Evolutionary conservation across 23 red algal genomes (phyloP), one percentile per base, ranked within the genome.

Genomic region (Cyanidioschyzon merolae): DNA sequence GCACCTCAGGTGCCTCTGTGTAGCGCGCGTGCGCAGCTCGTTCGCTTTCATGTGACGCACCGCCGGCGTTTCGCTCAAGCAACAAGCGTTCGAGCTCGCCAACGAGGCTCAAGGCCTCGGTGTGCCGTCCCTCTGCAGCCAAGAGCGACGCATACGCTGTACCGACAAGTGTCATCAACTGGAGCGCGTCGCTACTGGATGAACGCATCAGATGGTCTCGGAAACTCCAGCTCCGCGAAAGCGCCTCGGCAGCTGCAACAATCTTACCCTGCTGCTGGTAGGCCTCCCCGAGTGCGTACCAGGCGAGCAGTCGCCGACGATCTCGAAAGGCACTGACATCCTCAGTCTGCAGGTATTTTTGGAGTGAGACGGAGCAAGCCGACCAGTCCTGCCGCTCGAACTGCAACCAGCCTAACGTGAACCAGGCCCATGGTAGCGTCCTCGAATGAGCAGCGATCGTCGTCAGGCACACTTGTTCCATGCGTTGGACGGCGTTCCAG

Each of bases 211-310:
- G 50, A 12, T 57, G 50, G 50, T 24, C 15, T 24, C 50, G 24
- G 24, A 57, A 71, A 7, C 7, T 3, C 63, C 63, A 71, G 63
- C 63, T 71, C 29, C 32, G 21, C 16, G 21, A 7, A 25, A 71
- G 32, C 63, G 63, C 63, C 63, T 35, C 12, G 21, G 3, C 63
- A 71, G n/a, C 63, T 27, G 63, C 21, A 7, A 71, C 16, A 3
- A 71, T 27, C 63, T 71, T 71, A 3, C 63, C 63, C 29, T 71
- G 63, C 16, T 32, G 63, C n/a, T 27, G 63, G 32, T 71, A 71
- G 16, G 63, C 63, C 7, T 32, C 32, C 7, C 63, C 63, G 7
- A 71, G 63, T 7, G n/a, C 21, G 63, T 71, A 71, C 63, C 63
- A 71, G 3, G 32, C 7, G 63, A 25, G 63, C 63, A 35, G n/a